Percentiles rank a stretch among this genome's conserved stretches.
phyloP scores from a whole-genome alignment of 148 eudicot genomes.

The Amaranthus hypochondriacus region DNA sequence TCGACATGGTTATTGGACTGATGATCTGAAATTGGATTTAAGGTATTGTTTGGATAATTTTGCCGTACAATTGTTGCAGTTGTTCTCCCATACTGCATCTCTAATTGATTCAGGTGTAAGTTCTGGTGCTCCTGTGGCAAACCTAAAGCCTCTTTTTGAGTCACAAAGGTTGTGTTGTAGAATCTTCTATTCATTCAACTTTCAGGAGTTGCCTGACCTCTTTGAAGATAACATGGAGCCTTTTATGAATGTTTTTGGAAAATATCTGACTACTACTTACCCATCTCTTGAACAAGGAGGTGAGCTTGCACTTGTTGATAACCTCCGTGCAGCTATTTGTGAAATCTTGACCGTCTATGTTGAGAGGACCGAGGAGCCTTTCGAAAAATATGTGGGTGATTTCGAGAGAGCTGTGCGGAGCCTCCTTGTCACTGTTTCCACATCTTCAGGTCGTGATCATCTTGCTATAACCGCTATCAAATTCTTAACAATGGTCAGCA shows the following conservation, averaged over 20 bases:
- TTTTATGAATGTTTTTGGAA: conserved; percentile 79
- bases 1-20: conserved; percentile 59
- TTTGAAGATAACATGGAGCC: conserved; percentile 94
- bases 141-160: conserved; percentile 59
- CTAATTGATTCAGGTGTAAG: conserved; percentile 47
- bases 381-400: conserved; percentile 56
- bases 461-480: conserved; percentile 80
- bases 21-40: conserved; percentile 62
- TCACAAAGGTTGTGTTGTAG: conserved; percentile 87
- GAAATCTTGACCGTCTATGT: conserved; percentile 85
- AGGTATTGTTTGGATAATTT: conserved; percentile 87
- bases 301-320: conserved; percentile 70
- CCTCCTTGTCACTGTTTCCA: conserved; percentile 66
- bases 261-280: conserved; percentile 59
- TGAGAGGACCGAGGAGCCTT: conserved; percentile 85
- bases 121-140: conserved; percentile 36
- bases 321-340: conserved; percentile 76
- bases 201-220: conserved; percentile 81
- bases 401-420: conserved; percentile 75
- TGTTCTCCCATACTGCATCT: conserved; percentile 53
- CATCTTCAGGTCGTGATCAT: conserved; percentile 64
- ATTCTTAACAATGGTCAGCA: conserved; percentile 77
- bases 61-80: conserved; percentile 55
- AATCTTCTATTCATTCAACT: conserved; percentile 84
- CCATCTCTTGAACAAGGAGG: conserved; percentile 69